Evolutionary conservation across 768 basidiomycete species (phyloP), one percentile per base, ranked within the genome.

Genomic region (Russula abietina): DNA sequence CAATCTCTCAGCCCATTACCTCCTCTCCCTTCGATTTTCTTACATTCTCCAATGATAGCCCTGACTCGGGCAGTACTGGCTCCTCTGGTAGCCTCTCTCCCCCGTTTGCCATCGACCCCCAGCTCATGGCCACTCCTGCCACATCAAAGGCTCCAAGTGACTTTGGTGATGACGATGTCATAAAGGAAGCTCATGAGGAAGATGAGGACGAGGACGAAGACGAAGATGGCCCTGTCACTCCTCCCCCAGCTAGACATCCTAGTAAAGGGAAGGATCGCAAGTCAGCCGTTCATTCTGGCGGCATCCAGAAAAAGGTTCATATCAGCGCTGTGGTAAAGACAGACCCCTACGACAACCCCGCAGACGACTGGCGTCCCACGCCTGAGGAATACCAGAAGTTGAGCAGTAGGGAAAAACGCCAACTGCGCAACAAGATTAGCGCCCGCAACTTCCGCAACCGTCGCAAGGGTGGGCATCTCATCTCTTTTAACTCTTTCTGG

Each of bases 381-480:
- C 88, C 93, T 0, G 96, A 97, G 67, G 93, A 94, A 65, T 97
- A 98, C 77, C 87, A 91, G 71, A 98, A 93, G 74, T 89, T 99
- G 83, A 85, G 85, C 6, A 88, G 86, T 70, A 98, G 96, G 77
- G 95, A 98, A 78, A 98, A 98, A 75, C 78, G 97, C 10, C 96
- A 98, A 73, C 77, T 98, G 48, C 74, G 96, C 55, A 99, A 99
- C 78, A 99, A 99, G 85, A 93, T 98, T 69, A 89, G 87, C 67
- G 96, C 96, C 0, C 78, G 95, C 58, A 97, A 96, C 72, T 98
- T 98, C 76, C 81, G 96, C n/a, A 91, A 93, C 32, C 78, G 96
- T 41, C 80, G 94, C 73, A 98, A 98, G 79, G 95, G 92, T 90
- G 32, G 52, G 75, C 71, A 65, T 36, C 60, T 54, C 14, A 24